Percentiles rank a stretch among this genome's conserved stretches.
Conservation (phyloP, 2,329 filamentous ascomycete species). For the Colletotrichum lupini region DNA sequence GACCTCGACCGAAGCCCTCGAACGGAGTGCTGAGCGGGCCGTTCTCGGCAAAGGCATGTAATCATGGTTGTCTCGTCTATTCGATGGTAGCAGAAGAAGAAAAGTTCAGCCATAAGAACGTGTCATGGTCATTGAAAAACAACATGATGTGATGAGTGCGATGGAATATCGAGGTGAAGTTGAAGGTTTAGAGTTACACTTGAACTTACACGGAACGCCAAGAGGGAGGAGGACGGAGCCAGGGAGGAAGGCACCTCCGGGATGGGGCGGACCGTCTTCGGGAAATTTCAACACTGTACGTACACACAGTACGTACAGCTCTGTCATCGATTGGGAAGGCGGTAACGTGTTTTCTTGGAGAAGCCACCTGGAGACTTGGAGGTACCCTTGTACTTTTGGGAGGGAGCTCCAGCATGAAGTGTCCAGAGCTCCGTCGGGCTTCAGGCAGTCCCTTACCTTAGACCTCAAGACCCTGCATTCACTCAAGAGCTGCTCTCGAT, state of each 20-base stretch:
- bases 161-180: background rate
- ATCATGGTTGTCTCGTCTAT: background rate
- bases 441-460: background rate
- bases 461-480: constrained; percentile 10
- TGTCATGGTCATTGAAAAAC: background rate
- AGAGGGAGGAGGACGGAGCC: background rate
- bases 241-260: background rate
- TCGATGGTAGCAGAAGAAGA: background rate
- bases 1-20: background rate
- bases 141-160: background rate
- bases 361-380: constrained; percentile 26
- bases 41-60: background rate
- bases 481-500: background rate
- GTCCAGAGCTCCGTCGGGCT: constrained; percentile 6
- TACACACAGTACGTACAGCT: background rate
- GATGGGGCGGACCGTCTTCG: background rate
- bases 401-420: constrained; percentile 16
- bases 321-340: constrained; percentile 14
- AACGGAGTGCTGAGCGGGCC: background rate
- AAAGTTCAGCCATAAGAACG: background rate
- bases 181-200: background rate
- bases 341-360: constrained; percentile 23
- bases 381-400: background rate
- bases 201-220: background rate
- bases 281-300: background rate